phyloP scores from a whole-genome alignment of 2,329 filamentous ascomycete species.

The Waltergamsia citrina region DNA sequence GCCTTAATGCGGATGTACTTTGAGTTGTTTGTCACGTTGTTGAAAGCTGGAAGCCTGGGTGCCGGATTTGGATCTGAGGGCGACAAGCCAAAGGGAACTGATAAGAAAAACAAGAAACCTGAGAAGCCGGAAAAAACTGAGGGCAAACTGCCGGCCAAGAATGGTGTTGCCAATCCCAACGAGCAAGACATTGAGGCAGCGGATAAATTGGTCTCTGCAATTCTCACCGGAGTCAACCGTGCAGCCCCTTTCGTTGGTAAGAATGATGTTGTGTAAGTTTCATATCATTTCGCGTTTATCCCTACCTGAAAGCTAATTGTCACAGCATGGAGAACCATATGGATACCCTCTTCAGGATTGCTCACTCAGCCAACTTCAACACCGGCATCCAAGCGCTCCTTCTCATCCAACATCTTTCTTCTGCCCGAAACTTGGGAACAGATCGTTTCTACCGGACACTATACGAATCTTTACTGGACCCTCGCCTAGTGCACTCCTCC shows the following conservation, averaged over 20 bases:
- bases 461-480: conserved; percentile 90
- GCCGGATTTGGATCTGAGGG: conserved; percentile 16
- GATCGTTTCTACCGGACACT: conserved; percentile 93
- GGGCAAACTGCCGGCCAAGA: conserved; percentile 1
- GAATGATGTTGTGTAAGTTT: conserved; percentile 59
- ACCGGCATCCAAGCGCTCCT: conserved; percentile 93
- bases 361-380: conserved; percentile 98
- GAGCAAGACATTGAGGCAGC: conserved; percentile 57
- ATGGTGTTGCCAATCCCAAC: conserved; percentile 11
- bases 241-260: conserved; percentile 86
- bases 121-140: conserved; percentile 13
- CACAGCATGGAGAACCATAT: conserved; percentile 67
- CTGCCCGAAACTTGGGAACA: conserved; percentile 67
- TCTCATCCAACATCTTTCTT: conserved; percentile 85
- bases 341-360: conserved; percentile 89
- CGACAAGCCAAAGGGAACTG: conserved; percentile 13
- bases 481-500: conserved; percentile 77
- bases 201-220: conserved; percentile 86
- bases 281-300: conserved; percentile 5
- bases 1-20: conserved; percentile 88
- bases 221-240: conserved; percentile 90
- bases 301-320: not conserved
- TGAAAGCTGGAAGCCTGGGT: conserved; percentile 49
- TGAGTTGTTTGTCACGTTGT: conserved; percentile 69
- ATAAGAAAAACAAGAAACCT: conserved; percentile 8